phyloP scores from a whole-genome alignment of 306 rosid species.

The Sphenostylis stenocarpa region DNA sequence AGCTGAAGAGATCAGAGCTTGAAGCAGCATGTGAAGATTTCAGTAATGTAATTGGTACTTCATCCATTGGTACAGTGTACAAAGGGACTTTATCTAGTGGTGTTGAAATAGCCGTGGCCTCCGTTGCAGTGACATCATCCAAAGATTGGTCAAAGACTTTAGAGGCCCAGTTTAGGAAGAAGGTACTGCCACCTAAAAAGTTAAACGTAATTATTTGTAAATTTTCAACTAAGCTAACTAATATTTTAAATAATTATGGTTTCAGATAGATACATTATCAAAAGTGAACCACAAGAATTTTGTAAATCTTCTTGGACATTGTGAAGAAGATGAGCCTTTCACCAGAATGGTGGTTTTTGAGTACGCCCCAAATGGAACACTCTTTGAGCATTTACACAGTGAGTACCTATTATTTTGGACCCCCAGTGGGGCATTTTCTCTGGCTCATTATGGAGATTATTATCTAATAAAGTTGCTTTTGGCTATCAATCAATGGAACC shows the following conservation, averaged over 20 bases:
- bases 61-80: slow-evolving; percentile 76
- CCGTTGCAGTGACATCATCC: slow-evolving; percentile 51
- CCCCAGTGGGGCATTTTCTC: no score
- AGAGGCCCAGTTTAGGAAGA: slow-evolving; percentile 78
- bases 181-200: slow-evolving; percentile 52
- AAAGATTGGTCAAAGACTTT: slow-evolving; percentile 66
- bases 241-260: slow-evolving; percentile 28
- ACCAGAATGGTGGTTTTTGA: slow-evolving; percentile 95
- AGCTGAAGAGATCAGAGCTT: slow-evolving; percentile 86
- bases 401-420: slow-evolving; percentile 42
- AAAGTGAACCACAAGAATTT: slow-evolving; percentile 96
- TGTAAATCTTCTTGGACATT: slow-evolving; percentile 82
- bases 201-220: neutral
- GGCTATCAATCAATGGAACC: no score
- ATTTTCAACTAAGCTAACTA: slow-evolving; percentile 29
- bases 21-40: slow-evolving; percentile 96
- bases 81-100: slow-evolving; percentile 97
- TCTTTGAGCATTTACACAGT: slow-evolving; percentile 94
- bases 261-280: slow-evolving; percentile 75
- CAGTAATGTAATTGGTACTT: slow-evolving; percentile 82
- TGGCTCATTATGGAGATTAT: no score
- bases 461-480: no score
- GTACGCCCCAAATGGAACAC: slow-evolving; percentile 93
- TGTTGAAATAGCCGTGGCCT: slow-evolving; percentile 89
- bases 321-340: slow-evolving; percentile 89